These are phyloP conservation scores for Arachnomyces sp. DNA, from an alignment of 2,329 filamentous ascomycete species.

Conservation along the genomic window DNA sequence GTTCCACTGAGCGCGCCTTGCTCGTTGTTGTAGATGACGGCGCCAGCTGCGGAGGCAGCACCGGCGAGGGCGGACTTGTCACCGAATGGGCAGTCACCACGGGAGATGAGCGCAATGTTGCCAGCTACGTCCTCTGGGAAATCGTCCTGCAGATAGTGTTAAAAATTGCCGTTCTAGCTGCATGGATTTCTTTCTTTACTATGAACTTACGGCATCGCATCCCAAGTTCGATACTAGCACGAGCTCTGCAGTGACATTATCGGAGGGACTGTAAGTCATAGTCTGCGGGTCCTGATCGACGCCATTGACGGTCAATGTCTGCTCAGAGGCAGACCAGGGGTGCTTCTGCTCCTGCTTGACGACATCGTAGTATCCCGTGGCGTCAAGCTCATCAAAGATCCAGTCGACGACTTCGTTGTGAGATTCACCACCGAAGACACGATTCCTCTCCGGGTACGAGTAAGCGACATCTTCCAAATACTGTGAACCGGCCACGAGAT, in stretches of 20 bases:
- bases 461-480: conserved; percentile 17
- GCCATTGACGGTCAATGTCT: conserved; percentile 9
- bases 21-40: conserved; percentile 68
- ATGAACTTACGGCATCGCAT: conserved; percentile 42
- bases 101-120: conserved; percentile 62
- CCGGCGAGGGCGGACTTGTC: conserved; percentile 63
- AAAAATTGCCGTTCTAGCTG: conserved; percentile 4
- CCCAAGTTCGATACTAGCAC: conserved; percentile 57
- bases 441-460: conserved; percentile 14
- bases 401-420: conserved; percentile 14
- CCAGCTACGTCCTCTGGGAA: conserved; percentile 54
- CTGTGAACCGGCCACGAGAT: conserved; percentile 13
- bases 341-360: conserved; percentile 13
- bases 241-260: conserved; percentile 25
- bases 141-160: conserved; percentile 38
- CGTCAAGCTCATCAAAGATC: conserved; percentile 11
- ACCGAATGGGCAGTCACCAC: conserved; percentile 65
- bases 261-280: conserved; percentile 14
- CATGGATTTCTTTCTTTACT: background rate
- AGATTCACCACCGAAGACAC: conserved; percentile 17
- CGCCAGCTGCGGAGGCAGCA: conserved; percentile 61
- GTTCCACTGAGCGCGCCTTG: conserved; percentile 59
- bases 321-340: conserved; percentile 10
- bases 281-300: conserved; percentile 6
- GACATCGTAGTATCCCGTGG: conserved; percentile 13